These are phyloP conservation scores for Pulveroboletus sp. DNA, from an alignment of 768 basidiomycete species.

Conservation along the genomic window DNA sequence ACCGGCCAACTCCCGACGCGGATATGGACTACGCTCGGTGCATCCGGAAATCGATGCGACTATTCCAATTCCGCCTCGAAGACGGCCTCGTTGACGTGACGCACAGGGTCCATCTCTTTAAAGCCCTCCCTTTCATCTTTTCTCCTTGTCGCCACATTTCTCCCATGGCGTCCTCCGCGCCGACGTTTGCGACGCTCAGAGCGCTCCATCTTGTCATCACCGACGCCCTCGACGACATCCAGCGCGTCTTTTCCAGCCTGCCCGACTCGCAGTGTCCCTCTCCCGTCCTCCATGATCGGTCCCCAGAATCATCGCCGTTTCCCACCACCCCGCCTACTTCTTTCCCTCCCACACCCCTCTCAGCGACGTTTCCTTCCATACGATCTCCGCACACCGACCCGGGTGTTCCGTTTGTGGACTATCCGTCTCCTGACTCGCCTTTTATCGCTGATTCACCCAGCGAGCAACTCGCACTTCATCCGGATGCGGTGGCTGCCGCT, in stretches of 20 bases:
- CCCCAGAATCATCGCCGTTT: slow-evolving; percentile 24
- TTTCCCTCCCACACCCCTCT: slow-evolving; percentile 30
- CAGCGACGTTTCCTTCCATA: slow-evolving; percentile 19
- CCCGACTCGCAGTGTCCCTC: slow-evolving; percentile 16
- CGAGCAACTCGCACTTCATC: slow-evolving; percentile 59
- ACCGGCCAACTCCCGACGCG: slow-evolving; percentile 14
- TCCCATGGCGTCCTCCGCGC: slow-evolving; percentile 33
- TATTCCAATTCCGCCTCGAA: slow-evolving; percentile 7
- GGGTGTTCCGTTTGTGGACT: slow-evolving; percentile 34
- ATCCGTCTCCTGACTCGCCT: slow-evolving; percentile 54
- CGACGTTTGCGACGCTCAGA: slow-evolving; percentile 63
- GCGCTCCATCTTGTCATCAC: slow-evolving; percentile 66
- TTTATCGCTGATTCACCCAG: slow-evolving; percentile 43
- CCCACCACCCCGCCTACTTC: slow-evolving; percentile 27
- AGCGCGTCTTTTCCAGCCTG: slow-evolving; percentile 46
- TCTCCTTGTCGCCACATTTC: slow-evolving; percentile 10
- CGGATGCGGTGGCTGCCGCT: slow-evolving; percentile 57
- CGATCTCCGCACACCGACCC: slow-evolving; percentile 1
- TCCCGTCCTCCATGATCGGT: slow-evolving; percentile 25
- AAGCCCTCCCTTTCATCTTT: slow-evolving; percentile 12
- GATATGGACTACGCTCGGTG: slow-evolving; percentile 9
- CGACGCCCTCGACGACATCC: slow-evolving; percentile 66
- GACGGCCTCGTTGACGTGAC: too few relatives aligned
- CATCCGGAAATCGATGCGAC: slow-evolving; percentile 14
- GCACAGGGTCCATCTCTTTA: slow-evolving; percentile 5